Evolutionary conservation across 164 flowering plant genomes (phyloP), one percentile per base, ranked within the genome.

Genomic region (Tetrastigma voinierianum): DNA sequence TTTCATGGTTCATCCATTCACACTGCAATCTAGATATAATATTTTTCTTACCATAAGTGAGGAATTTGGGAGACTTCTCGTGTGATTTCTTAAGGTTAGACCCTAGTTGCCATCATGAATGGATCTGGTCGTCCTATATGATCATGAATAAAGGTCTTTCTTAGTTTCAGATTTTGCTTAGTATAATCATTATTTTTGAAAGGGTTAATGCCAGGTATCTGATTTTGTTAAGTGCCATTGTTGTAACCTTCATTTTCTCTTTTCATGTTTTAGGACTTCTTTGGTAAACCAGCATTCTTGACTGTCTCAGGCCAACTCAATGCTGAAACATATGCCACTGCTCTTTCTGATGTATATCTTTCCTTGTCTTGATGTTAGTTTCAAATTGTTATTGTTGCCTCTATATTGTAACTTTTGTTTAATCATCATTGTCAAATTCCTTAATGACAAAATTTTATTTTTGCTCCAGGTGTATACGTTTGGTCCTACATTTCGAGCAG

Each of bases 261-360:
- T 47, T 49, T 62, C 46, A 23, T 61, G 20, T 77, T 21, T 47
- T 79, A 95, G 97, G 99, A 96, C 71, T 96, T 96, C 73, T 96
- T 96, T 72, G 93, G 95, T 67, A 90, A 85, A 76, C 98, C 96
- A 44, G 99, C 99, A 62, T 96, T 91, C 79, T 73, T 96, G 84
- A 96, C 98, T n/a, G 99, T 96, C 51, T 96, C 99, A 0, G 99
- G 99, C 75, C 99, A 96, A 79, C 98, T 93, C 65, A 96, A 96
- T 78, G 98, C 87, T 59, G 99, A 96, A 84, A 83, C 99, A 68
- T 91, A 89, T 81, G 97, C 99, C 59, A 82, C 89, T 78, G 96
- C 98, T 72, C 96, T 96, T 62, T 83, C 96, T 67, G 96, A 96
- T 86, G 99, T 95, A 89, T 43, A 55, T 53, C 21, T 55, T 69